Evolutionary conservation across 1,139 yeast species (phyloP), one percentile per base, ranked within the genome.

Genomic region (Zygosaccharomyces pseudobailii): DNA sequence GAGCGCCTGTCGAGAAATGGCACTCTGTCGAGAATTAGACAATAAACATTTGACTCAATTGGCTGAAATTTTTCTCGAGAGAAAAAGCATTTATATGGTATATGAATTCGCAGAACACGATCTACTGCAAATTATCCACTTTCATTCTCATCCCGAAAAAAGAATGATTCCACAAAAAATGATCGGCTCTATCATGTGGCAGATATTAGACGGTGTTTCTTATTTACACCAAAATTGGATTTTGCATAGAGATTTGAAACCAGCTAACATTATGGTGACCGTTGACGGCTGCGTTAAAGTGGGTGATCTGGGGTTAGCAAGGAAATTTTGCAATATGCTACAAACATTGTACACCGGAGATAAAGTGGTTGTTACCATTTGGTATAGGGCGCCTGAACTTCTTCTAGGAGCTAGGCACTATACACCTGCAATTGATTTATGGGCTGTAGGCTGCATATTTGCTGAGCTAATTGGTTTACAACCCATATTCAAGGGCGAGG

Each of bases 391-490:
- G 0, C 97, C 98, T 0, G 98, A 92, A 64, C 71, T 92, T 39
- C 71, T 92, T 35, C 69, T 92, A 34, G 98, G 98, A 0, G 89
- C 96, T 1, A 72, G 96, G 42, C 96, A 92, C 68, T 92, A 92
- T 63, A 86, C 97, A 0, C 96, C 97, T 0, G 92, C 97, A 0
- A 85, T 92, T 39, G 97, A 92, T 67, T 67, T 88, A 45, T 92
- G 98, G 98, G 97, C 98, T 0, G 88, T 89, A 7, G 98, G 98
- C 0, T 92, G 98, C 66, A 92, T 94, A 7, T 74, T 92, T 55
- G 98, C 96, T 0, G 99, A 94, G 63, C 71, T 92, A 42, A 71
- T 92, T 20, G 87, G 96, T 2, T 69, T 94, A 38, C 71, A 96
- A 57, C 99, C 99, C 0, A 84, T 92, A 4, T 92, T 92, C 70